Conservation (phyloP, 1,284 basidiomycete genomes). For the Microbotryomycetes sp. region DNA sequence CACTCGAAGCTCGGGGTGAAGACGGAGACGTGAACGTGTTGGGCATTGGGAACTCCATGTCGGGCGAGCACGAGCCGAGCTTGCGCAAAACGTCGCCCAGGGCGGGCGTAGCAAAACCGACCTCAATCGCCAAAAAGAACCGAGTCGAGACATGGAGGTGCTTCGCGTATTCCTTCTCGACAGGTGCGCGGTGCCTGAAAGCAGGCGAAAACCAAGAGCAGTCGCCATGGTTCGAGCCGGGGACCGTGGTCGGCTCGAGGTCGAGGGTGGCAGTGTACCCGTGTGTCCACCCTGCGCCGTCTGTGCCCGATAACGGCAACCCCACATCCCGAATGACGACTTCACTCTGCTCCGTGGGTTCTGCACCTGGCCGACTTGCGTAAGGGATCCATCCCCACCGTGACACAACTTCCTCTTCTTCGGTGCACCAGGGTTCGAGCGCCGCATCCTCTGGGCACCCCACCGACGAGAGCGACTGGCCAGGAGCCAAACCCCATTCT, state of each 20-base stretch:
- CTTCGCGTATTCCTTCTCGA: constrained; percentile 31
- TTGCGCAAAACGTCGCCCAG: constrained; percentile 23
- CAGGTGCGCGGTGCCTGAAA: constrained; percentile 32
- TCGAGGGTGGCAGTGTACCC: constrained; percentile 39
- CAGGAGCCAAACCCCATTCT: constrained; percentile 26
- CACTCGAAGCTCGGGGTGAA: constrained; percentile 33
- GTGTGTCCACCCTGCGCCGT: constrained; percentile 31
- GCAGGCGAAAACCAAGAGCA: constrained; percentile 39
- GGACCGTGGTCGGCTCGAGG: constrained; percentile 33
- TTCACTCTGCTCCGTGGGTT: constrained; percentile 34
- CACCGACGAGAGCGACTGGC: constrained; percentile 19
- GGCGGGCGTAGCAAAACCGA: constrained; percentile 35
- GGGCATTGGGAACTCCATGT: constrained; percentile 30
- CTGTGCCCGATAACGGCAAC: constrained; percentile 33
- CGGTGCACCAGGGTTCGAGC: constrained; percentile 35
- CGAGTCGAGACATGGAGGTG: constrained; percentile 41
- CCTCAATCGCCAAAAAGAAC: constrained; percentile 40
- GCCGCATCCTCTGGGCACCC: constrained; percentile 35
- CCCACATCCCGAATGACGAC: constrained; percentile 37
- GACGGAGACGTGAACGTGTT: constrained; percentile 30
- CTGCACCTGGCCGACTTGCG: constrained; percentile 34
- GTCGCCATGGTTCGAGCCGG: constrained; percentile 34
- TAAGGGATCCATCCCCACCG: constrained; percentile 42
- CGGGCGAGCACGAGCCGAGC: constrained; percentile 25
- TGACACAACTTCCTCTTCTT: constrained; percentile 42